These are phyloP conservation scores for Trametes gibbosa DNA, from an alignment of 768 basidiomycete genomes.

Conservation along the genomic window DNA sequence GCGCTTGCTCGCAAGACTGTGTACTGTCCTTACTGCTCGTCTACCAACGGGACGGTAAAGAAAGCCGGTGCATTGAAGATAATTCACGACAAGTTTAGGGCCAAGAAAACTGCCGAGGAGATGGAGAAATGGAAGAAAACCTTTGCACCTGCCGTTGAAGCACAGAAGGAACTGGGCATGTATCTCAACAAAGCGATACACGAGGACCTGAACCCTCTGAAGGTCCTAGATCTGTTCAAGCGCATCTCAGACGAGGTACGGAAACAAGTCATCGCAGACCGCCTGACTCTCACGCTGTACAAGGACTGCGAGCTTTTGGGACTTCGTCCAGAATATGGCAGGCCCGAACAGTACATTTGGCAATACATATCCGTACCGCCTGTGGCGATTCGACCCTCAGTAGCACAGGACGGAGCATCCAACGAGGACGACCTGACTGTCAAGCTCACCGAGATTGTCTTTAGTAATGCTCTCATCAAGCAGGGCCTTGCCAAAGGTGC, in stretches of 20 bases:
- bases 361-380: conserved; percentile 98
- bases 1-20: conserved; percentile 84
- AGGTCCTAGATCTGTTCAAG: conserved; percentile 89
- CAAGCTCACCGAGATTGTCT: conserved; percentile 95
- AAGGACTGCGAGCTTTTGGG: conserved; percentile 96
- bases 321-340: conserved; percentile 79
- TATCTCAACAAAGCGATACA: conserved; percentile 85
- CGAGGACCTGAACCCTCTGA: conserved; percentile 93
- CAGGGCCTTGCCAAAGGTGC: conserved; percentile 86
- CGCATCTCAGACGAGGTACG: conserved; percentile 86
- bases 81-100: conserved; percentile 95
- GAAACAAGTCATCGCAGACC: background rate
- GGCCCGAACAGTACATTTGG: conserved; percentile 98
- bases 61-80: conserved; percentile 94
- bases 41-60: conserved; percentile 94
- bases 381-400: conserved; percentile 95
- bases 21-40: conserved; percentile 90
- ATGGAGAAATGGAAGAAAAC: conserved; percentile 84
- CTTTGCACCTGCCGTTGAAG: conserved; percentile 78
- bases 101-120: conserved; percentile 87
- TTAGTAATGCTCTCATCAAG: conserved; percentile 90
- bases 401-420: conserved; percentile 95
- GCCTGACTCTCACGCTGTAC: conserved; percentile 7
- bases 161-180: conserved; percentile 81
- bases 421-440: conserved; percentile 99